Evolutionary conservation across 768 basidiomycete genomes (phyloP).

Genomic region (Mycena vitilis): DNA sequence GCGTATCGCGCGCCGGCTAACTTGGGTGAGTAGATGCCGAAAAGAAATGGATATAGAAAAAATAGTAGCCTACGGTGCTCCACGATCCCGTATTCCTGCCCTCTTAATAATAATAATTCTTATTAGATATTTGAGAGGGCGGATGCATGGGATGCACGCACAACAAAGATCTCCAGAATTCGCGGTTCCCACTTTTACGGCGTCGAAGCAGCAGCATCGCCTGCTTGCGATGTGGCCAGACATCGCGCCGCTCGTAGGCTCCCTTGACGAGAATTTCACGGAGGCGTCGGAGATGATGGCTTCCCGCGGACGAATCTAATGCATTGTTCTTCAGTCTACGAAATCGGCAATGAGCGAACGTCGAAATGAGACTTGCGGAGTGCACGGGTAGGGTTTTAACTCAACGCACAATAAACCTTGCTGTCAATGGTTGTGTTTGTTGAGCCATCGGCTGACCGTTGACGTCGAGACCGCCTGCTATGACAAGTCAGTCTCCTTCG

Average conservation of each 20-base stretch:
- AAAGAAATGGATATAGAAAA: slow-evolving; percentile 18
- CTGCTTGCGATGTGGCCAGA: slow-evolving; percentile 60
- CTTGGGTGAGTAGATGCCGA: not conserved
- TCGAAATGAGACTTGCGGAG: too few relatives aligned
- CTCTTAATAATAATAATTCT: too few relatives aligned
- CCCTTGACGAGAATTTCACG: slow-evolving; percentile 55
- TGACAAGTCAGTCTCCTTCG: too few relatives aligned
- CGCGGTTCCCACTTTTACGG: slow-evolving; percentile 62
- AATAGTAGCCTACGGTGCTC: slow-evolving; percentile 47
- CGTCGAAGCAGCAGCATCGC: slow-evolving; percentile 53
- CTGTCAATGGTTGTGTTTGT: too few relatives aligned
- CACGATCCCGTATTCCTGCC: slow-evolving; percentile 62
- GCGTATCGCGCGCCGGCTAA: slow-evolving; percentile 30
- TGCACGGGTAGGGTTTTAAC: too few relatives aligned
- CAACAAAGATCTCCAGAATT: slow-evolving; percentile 64
- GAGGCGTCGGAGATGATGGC: slow-evolving; percentile 54
- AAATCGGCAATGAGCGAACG: too few relatives aligned
- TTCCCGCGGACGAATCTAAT: too few relatives aligned
- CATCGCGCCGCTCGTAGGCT: slow-evolving; percentile 62
- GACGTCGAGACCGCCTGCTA: slow-evolving; percentile 10
- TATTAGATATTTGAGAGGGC: slow-evolving; percentile 7
- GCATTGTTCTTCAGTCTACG: too few relatives aligned
- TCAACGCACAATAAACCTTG: too few relatives aligned
- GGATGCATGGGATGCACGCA: slow-evolving; percentile 43
- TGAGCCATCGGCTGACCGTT: too few relatives aligned